These are phyloP conservation scores for Penicillium concentricum DNA, from an alignment of 2,329 filamentous ascomycete genomes.

Conservation along the genomic window DNA sequence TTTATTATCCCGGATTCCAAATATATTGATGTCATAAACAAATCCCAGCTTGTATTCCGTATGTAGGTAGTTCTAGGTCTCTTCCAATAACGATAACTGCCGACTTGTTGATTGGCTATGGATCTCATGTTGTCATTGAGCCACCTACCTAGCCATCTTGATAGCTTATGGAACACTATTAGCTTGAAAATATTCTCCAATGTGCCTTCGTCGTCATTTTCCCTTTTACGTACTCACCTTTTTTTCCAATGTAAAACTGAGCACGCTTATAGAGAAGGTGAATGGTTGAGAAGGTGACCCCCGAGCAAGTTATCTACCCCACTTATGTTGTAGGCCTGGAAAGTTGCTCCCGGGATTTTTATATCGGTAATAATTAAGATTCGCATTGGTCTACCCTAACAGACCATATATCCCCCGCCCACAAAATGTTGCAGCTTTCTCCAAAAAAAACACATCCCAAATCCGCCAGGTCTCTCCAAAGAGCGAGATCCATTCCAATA, in stretches of 20 bases:
- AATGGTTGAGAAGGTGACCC: neutral
- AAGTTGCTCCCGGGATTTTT: neutral
- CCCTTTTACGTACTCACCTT: neutral
- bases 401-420: neutral
- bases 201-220: neutral
- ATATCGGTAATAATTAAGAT: neutral
- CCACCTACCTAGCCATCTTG: neutral
- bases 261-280: neutral
- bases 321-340: neutral
- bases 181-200: neutral
- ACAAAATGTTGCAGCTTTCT: neutral
- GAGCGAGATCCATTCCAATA: neutral
- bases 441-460: neutral
- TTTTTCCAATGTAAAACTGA: neutral
- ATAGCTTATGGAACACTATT: neutral
- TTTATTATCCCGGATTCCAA: constrained; percentile 5
- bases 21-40: neutral
- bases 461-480: neutral
- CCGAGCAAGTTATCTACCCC: neutral
- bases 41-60: neutral
- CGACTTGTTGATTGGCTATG: neutral
- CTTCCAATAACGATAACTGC: neutral
- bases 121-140: neutral
- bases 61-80: neutral
- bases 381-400: neutral